phyloP scores from a whole-genome alignment of 2,329 filamentous ascomycete genomes.

The Ophidiomyces ophidiicola region DNA sequence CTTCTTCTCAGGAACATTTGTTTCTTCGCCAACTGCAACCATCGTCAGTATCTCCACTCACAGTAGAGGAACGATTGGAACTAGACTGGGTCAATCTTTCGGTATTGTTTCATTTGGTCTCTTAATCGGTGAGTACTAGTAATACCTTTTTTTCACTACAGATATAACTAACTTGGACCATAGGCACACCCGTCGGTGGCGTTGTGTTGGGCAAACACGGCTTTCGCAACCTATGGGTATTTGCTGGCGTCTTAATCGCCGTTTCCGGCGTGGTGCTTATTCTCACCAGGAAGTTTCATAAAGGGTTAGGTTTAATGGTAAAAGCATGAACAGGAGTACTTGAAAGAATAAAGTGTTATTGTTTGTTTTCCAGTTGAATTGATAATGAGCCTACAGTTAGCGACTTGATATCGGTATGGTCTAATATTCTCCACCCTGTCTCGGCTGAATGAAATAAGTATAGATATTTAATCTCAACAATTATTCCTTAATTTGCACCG shows the following conservation, averaged over 20 bases:
- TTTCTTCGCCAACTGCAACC: conserved; percentile 29
- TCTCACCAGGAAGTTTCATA: conserved; percentile 1
- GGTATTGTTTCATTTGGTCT: conserved; percentile 2
- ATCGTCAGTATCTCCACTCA: conserved; percentile 18
- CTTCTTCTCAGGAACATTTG: conserved; percentile 40
- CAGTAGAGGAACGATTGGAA: conserved; percentile 43
- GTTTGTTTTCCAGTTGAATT: no score
- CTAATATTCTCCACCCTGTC: no score
- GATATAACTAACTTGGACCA: not conserved
- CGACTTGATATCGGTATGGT: no score
- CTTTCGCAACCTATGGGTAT: conserved; percentile 1
- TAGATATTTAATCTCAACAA: no score
- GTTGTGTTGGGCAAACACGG: conserved; percentile 2
- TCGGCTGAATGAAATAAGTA: no score
- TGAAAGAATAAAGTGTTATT: no score
- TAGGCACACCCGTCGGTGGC: conserved; percentile 5
- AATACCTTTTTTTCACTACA: not conserved
- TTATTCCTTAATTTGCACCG: no score
- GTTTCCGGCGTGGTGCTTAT: not conserved
- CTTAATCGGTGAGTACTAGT: conserved; percentile 1
- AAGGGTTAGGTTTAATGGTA: conserved; percentile 3
- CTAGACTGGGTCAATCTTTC: conserved; percentile 39
- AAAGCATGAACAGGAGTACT: not conserved
- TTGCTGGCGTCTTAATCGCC: conserved; percentile 1
- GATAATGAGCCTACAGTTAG: no score